Evolutionary conservation across 306 rosid genomes (phyloP).

Genomic region (Castanea mollissima): DNA sequence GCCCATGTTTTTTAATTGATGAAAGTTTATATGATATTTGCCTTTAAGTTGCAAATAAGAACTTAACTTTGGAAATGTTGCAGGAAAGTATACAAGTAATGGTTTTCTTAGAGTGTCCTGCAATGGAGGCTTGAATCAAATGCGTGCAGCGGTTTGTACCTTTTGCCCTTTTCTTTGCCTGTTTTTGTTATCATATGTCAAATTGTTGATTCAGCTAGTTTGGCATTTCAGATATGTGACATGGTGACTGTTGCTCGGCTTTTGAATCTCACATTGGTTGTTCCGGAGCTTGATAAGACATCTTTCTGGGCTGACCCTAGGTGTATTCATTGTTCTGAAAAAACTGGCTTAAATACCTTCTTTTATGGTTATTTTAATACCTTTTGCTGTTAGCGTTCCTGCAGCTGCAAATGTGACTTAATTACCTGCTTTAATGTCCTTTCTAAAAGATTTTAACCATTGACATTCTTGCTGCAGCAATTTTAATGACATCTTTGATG

Average conservation of each 20-base stretch:
- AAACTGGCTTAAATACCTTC: constrained; percentile 9
- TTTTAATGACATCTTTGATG: constrained; percentile 91
- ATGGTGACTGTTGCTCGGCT: constrained; percentile 96
- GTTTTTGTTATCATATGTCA: constrained; percentile 7
- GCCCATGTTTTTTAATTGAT: neutral
- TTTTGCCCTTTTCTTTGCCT: constrained; percentile 12
- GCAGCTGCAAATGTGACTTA: constrained; percentile 46
- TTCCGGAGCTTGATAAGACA: constrained; percentile 95
- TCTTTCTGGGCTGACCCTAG: constrained; percentile 99
- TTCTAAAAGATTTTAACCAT: constrained; percentile 31
- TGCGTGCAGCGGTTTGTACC: constrained; percentile 97
- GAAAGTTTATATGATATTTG: neutral
- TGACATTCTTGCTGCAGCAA: constrained; percentile 59
- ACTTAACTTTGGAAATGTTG: constrained; percentile 31
- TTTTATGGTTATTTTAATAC: constrained; percentile 17
- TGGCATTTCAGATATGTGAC: constrained; percentile 84
- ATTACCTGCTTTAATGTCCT: constrained; percentile 13
- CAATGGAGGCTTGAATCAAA: constrained; percentile 99
- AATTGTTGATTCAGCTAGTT: constrained; percentile 31
- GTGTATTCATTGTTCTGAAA: constrained; percentile 40
- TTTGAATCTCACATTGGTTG: constrained; percentile 91
- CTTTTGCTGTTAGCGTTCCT: constrained; percentile 25
- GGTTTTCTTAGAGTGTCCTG: constrained; percentile 97
- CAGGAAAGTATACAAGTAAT: constrained; percentile 96
- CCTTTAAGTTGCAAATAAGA: neutral